Evolutionary conservation across 2,329 filamentous ascomycete genomes (phyloP).

Genomic region (Colletotrichum simmondsii): DNA sequence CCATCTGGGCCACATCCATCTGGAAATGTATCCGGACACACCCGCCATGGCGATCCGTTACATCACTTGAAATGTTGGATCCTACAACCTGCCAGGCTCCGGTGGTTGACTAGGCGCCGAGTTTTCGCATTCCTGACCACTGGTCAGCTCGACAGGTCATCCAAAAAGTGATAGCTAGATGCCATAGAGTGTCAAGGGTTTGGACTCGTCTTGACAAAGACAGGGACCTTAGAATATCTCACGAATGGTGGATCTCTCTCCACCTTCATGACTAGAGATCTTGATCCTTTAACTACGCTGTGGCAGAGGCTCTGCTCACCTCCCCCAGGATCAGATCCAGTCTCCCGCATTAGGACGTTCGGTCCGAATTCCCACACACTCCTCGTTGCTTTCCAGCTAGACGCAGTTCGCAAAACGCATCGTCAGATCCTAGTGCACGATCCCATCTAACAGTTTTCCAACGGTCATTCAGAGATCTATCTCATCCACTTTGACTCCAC

Average conservation of each 20-base stretch:
- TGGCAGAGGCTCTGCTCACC: background rate
- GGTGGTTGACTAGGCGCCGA: constrained; percentile 17
- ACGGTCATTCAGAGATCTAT: background rate
- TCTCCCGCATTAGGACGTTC: background rate
- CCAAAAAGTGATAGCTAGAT: background rate
- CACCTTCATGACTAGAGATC: background rate
- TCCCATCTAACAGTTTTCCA: background rate
- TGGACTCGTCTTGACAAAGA: background rate
- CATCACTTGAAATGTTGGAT: constrained; percentile 23
- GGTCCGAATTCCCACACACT: constrained; percentile 1
- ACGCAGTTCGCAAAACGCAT: background rate
- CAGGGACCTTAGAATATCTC: background rate
- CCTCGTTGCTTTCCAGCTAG: background rate
- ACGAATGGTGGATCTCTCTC: background rate
- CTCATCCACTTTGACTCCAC: background rate
- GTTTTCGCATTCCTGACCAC: constrained; percentile 1
- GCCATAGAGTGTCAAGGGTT: background rate
- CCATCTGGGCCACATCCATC: background rate
- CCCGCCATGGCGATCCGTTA: constrained; percentile 25
- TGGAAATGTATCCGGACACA: constrained; percentile 21
- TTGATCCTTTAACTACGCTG: background rate
- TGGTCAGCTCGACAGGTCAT: constrained; percentile 6
- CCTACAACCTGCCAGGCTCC: background rate
- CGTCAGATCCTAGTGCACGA: background rate
- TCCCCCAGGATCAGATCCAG: background rate